These are phyloP conservation scores for Aegilops bicornis DNA, from an alignment of 176 grass and related monocot genomes.

Conservation along the genomic window DNA sequence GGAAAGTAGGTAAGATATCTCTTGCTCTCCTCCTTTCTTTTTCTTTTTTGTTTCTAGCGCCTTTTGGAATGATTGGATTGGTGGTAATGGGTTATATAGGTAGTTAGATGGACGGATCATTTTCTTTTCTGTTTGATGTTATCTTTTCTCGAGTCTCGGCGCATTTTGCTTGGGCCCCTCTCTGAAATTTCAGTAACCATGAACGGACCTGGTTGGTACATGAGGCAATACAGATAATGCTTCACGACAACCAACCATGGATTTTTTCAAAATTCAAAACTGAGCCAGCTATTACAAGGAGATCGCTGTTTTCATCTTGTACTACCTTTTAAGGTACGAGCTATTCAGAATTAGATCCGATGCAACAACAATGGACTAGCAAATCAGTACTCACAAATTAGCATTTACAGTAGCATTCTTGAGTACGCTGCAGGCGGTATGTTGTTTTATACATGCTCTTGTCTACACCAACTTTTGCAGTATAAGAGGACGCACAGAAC, in stretches of 20 bases:
- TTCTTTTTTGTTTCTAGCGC: not conserved
- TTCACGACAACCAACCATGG: not conserved
- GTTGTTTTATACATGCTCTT: not conserved
- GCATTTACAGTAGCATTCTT: not conserved
- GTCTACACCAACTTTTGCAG: constrained; percentile 14
- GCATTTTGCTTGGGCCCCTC: not conserved
- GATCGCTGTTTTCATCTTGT: not conserved
- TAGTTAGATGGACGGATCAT: constrained; percentile 16
- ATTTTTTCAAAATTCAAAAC: not conserved
- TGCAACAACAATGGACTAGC: not conserved
- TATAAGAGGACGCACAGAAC: constrained; percentile 15
- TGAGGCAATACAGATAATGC: not conserved
- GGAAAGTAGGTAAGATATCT: constrained; percentile 34
- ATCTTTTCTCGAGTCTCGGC: not conserved
- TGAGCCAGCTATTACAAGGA: not conserved
- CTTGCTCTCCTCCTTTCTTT: not conserved
- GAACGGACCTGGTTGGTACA: not conserved
- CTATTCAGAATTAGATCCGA: not conserved
- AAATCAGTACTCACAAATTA: not conserved
- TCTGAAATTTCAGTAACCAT: not conserved
- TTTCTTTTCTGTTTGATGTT: too few species aligned
- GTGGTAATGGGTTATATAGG: not conserved
- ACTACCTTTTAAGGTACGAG: not conserved
- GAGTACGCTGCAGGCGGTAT: not conserved
- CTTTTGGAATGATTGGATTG: not conserved